These are phyloP conservation scores for Sarocladiaceae sp. DNA, from an alignment of 2,329 filamentous ascomycete genomes.

Conservation along the genomic window DNA sequence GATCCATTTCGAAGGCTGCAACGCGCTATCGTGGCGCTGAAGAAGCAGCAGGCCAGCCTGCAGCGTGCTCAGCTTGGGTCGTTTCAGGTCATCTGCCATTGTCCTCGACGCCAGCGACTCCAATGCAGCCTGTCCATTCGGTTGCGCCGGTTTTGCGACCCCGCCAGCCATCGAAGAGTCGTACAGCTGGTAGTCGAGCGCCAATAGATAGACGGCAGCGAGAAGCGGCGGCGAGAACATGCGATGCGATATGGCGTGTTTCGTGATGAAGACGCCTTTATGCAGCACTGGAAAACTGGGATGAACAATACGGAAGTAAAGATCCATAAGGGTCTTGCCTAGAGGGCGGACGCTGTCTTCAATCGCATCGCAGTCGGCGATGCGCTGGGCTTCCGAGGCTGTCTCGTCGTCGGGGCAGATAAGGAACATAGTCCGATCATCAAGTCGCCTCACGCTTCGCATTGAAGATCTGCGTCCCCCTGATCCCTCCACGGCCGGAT, in stretches of 20 bases:
- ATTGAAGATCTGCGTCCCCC: not conserved
- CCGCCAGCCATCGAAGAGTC: constrained; percentile 38
- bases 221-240: constrained; percentile 54
- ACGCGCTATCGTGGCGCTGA: constrained; percentile 33
- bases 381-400: constrained; percentile 32
- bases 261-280: constrained; percentile 56
- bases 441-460: constrained; percentile 17
- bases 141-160: constrained; percentile 13
- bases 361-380: constrained; percentile 37
- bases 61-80: constrained; percentile 49
- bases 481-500: not conserved
- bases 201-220: constrained; percentile 56
- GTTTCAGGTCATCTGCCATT: constrained; percentile 33
- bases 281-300: constrained; percentile 53
- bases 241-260: constrained; percentile 49
- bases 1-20: constrained; percentile 7
- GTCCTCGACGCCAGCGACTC: constrained; percentile 35
- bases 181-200: constrained; percentile 55
- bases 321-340: constrained; percentile 55
- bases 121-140: constrained; percentile 24
- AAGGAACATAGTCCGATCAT: constrained; percentile 29
- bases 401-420: constrained; percentile 28
- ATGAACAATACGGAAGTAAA: constrained; percentile 60
- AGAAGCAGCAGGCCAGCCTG: constrained; percentile 49
- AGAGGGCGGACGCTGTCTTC: constrained; percentile 58